A percentile compares a stretch with the other conserved stretches of the same genome.
Evolutionary conservation across 2,329 filamentous ascomycete genomes (phyloP).

Genomic region (Cercospora berteroae): DNA sequence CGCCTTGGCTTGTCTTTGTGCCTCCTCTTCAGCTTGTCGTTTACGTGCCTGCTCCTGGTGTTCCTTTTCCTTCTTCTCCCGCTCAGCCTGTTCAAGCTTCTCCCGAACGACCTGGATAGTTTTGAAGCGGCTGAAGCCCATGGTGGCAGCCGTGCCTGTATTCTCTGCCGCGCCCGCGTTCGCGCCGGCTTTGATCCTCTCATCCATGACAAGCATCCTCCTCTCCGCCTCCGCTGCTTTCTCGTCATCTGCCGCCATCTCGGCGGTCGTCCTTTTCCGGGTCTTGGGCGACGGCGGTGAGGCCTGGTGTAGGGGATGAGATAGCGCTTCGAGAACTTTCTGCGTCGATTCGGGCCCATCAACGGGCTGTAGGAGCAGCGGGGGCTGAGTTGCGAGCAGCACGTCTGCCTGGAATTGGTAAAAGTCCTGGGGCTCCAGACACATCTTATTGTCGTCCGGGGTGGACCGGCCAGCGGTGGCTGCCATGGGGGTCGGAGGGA

Average conservation of each 20-base stretch:
- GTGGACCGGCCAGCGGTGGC: conserved; percentile 53
- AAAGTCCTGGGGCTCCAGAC: conserved; percentile 72
- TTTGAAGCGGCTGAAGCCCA: conserved; percentile 91
- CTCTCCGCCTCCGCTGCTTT: conserved; percentile 83
- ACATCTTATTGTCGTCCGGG: conserved; percentile 54
- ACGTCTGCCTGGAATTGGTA: conserved; percentile 74
- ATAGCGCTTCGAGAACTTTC: conserved; percentile 66
- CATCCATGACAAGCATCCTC: conserved; percentile 90
- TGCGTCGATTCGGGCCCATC: conserved; percentile 67
- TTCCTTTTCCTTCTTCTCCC: conserved; percentile 57
- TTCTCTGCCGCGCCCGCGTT: conserved; percentile 63
- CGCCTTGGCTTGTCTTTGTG: conserved; percentile 42
- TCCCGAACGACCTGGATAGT: conserved; percentile 72
- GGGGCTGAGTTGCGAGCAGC: conserved; percentile 68
- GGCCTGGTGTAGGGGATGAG: conserved; percentile 74
- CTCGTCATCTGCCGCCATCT: conserved; percentile 92
- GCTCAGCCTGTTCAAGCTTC: conserved; percentile 58
- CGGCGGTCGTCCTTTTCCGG: conserved; percentile 88
- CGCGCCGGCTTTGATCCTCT: conserved; percentile 65
- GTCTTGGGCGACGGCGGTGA: conserved; percentile 80
- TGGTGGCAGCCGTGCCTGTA: conserved; percentile 64
- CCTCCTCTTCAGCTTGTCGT: conserved; percentile 43
- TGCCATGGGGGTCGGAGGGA: conserved; percentile 30
- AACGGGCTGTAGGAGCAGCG: conserved; percentile 75
- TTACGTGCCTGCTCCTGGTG: conserved; percentile 43